Evolutionary conservation across 2,329 filamentous ascomycete genomes (phyloP).

Genomic region (Calonectria leucothoes): DNA sequence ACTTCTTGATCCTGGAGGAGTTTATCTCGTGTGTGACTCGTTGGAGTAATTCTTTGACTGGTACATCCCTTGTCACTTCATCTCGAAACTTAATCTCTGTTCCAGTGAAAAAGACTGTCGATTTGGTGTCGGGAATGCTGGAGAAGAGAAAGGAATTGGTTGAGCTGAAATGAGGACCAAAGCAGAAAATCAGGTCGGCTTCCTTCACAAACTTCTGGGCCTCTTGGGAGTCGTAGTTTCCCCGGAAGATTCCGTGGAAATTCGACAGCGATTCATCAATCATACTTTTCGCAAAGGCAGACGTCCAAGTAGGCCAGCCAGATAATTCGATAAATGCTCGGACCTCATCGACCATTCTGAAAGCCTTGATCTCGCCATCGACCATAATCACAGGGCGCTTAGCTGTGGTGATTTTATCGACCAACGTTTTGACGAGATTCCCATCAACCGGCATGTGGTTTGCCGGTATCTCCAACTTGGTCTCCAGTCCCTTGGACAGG

Average conservation of each 20-base stretch:
- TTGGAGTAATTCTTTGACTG: neutral
- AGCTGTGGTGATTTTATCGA: constrained; percentile 56
- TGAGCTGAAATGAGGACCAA: constrained; percentile 55
- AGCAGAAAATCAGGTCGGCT: constrained; percentile 57
- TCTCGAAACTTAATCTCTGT: neutral
- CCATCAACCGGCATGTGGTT: neutral
- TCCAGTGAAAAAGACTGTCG: neutral
- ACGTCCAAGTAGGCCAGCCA: constrained; percentile 60
- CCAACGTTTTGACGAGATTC: constrained; percentile 45
- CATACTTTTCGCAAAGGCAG: constrained; percentile 61
- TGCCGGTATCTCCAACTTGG: constrained; percentile 33
- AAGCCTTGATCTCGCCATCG: constrained; percentile 60
- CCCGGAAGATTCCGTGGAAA: constrained; percentile 62
- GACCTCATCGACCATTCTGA: constrained; percentile 54
- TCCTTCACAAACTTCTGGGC: constrained; percentile 51
- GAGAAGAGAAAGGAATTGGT: neutral
- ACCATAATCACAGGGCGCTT: constrained; percentile 63
- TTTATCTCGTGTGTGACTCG: neutral
- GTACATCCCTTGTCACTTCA: neutral
- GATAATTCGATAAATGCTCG: constrained; percentile 56
- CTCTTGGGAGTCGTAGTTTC: constrained; percentile 48
- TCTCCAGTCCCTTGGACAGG: constrained; percentile 35
- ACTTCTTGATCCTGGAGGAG: neutral
- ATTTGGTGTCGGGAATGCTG: neutral
- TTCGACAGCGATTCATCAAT: constrained; percentile 60